Percentiles rank a stretch among this genome's conserved stretches.
Evolutionary conservation across 164 flowering plant genomes (phyloP).

Genomic region (Vitis rotundifolia): DNA sequence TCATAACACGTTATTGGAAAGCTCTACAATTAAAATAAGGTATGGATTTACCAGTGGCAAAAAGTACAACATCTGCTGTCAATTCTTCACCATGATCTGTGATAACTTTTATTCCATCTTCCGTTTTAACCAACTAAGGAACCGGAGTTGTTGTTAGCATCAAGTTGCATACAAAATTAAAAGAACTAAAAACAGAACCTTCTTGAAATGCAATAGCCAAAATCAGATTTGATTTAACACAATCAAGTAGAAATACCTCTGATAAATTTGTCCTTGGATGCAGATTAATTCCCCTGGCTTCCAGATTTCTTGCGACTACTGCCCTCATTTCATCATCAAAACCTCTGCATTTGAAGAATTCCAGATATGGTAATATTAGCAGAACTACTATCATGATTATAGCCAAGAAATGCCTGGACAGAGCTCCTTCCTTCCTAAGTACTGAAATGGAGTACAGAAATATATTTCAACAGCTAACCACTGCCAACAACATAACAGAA

Average conservation of each 20-base stretch:
- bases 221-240: background rate
- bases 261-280: slow-evolving; percentile 69
- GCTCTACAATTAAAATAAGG: background rate
- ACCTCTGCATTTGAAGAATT: slow-evolving; percentile 51
- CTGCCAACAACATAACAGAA: background rate
- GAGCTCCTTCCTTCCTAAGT: background rate
- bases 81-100: slow-evolving; percentile 88
- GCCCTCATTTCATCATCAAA: slow-evolving; percentile 99
- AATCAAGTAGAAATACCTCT: slow-evolving; percentile 46
- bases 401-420: background rate
- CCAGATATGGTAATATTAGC: background rate
- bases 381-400: background rate
- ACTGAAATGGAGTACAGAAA: background rate
- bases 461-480: background rate
- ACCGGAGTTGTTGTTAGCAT: slow-evolving; percentile 3
- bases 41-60: slow-evolving; percentile 83
- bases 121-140: slow-evolving; percentile 74
- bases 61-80: slow-evolving; percentile 85
- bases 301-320: slow-evolving; percentile 82
- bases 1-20: background rate
- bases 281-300: slow-evolving; percentile 86
- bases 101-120: slow-evolving; percentile 69
- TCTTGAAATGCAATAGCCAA: background rate
- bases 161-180: background rate
- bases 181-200: background rate